phyloP scores from a whole-genome alignment of 2,329 filamentous ascomycete species.

The Epichloe bromicola region DNA sequence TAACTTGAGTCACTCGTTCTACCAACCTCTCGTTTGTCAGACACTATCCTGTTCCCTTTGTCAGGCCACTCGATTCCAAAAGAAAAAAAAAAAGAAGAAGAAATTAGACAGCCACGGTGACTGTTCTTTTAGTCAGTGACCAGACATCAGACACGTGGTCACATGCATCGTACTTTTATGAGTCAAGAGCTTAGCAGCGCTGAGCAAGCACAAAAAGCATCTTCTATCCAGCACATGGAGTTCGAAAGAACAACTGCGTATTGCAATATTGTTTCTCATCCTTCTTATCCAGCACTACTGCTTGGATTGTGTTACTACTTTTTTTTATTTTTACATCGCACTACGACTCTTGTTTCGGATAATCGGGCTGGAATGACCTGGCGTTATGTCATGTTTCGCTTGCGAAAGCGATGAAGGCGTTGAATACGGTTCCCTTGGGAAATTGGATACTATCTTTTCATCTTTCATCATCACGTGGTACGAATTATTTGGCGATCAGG shows the following conservation, averaged over 20 bases:
- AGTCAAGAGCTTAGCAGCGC: neutral
- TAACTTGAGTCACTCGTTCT: neutral
- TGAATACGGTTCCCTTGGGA: neutral
- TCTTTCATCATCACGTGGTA: neutral
- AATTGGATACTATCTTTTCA: neutral
- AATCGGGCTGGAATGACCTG: neutral
- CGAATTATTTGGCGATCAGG: neutral
- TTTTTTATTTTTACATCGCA: neutral
- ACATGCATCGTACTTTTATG: neutral
- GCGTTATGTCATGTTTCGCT: neutral
- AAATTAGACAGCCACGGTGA: neutral
- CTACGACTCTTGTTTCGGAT: neutral
- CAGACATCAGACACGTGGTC: neutral
- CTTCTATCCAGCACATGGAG: neutral
- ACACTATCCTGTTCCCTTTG: neutral
- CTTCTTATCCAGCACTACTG: neutral
- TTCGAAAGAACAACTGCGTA: neutral
- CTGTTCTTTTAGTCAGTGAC: neutral
- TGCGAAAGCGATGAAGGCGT: conserved; percentile 5
- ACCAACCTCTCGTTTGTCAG: neutral
- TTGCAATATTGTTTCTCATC: neutral
- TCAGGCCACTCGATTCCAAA: neutral
- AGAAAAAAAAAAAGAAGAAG: neutral
- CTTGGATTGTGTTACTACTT: neutral
- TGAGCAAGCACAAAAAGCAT: neutral